A percentile compares a stretch with the other conserved stretches of the same genome.
Conservation (phyloP, 768 basidiomycete species). For the Scleroderma bovista region DNA sequence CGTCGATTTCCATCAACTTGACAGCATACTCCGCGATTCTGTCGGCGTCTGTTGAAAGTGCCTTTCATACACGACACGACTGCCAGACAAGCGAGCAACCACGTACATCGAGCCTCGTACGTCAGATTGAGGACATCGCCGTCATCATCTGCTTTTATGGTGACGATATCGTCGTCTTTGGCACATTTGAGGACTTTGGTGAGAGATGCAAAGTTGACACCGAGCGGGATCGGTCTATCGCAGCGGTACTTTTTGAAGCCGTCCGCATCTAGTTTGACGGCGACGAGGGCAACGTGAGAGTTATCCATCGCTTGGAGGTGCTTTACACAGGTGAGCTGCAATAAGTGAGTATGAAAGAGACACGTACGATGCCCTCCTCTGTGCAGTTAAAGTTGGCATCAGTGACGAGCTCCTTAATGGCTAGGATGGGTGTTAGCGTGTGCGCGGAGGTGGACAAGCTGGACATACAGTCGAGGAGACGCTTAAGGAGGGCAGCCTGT, state of each 20-base stretch:
- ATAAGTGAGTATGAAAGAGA: neutral
- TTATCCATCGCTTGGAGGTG: conserved; percentile 99
- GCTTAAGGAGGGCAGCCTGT: conserved; percentile 86
- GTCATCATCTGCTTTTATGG: conserved; percentile 86
- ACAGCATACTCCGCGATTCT: conserved; percentile 97
- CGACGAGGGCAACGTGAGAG: conserved; percentile 96
- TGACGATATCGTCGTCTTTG: conserved; percentile 91
- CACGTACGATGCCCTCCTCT: conserved; percentile 86
- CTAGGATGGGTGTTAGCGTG: conserved; percentile 34
- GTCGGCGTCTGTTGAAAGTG: conserved; percentile 59
- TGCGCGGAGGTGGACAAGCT: neutral
- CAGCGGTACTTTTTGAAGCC: conserved; percentile 90
- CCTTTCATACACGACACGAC: neutral
- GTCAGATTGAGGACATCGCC: conserved; percentile 82
- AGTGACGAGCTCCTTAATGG: conserved; percentile 95
- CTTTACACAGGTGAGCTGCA: conserved; percentile 24
- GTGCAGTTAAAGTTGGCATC: conserved; percentile 98
- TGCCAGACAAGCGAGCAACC: neutral
- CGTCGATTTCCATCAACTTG: conserved; percentile 99
- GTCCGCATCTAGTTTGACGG: conserved; percentile 70
- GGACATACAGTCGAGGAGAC: conserved; percentile 83
- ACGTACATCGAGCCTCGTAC: conserved; percentile 86
- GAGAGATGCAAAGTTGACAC: conserved; percentile 79
- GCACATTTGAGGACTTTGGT: conserved; percentile 97
- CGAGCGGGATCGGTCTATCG: conserved; percentile 90